Conservation (phyloP, 2,329 filamentous ascomycete species). For the Alternaria consortialis region DNA sequence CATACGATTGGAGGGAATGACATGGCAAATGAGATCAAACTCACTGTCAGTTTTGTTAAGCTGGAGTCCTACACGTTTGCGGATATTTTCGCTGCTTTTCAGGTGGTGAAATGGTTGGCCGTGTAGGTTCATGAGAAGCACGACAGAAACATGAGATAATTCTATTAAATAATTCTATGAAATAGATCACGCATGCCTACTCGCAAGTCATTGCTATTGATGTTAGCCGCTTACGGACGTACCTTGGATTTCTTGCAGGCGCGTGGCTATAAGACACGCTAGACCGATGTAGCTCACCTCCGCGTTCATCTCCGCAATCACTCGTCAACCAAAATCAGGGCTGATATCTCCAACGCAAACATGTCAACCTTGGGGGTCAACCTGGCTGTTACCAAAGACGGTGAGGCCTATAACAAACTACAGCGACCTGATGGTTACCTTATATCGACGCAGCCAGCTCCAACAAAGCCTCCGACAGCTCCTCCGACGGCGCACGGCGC, state of each 20-base stretch:
- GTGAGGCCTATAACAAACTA: constrained; percentile 50
- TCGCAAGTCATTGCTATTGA: not conserved
- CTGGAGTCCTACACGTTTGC: not conserved
- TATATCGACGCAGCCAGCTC: constrained; percentile 16
- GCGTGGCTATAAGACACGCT: not conserved
- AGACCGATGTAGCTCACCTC: constrained; percentile 13
- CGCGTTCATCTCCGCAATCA: constrained; percentile 14
- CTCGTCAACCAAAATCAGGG: not conserved
- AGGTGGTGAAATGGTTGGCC: not conserved
- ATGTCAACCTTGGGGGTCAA: constrained; percentile 42
- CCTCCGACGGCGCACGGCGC: constrained; percentile 6
- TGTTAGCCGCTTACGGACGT: not conserved
- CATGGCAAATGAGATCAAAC: not conserved
- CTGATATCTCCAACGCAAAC: constrained; percentile 5
- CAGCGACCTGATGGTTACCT: constrained; percentile 44
- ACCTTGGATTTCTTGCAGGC: not conserved
- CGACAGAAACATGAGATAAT: not conserved
- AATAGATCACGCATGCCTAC: not conserved
- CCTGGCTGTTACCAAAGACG: constrained; percentile 44
- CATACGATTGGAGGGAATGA: not conserved
- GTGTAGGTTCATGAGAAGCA: not conserved
- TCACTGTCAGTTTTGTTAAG: not conserved
- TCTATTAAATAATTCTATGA: not conserved
- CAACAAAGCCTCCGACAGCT: constrained; percentile 6
- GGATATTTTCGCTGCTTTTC: not conserved